Evolutionary conservation across 2,329 filamentous ascomycete species (phyloP), one percentile per base, ranked within the genome.

Genomic region (Gyromitra esculenta): DNA sequence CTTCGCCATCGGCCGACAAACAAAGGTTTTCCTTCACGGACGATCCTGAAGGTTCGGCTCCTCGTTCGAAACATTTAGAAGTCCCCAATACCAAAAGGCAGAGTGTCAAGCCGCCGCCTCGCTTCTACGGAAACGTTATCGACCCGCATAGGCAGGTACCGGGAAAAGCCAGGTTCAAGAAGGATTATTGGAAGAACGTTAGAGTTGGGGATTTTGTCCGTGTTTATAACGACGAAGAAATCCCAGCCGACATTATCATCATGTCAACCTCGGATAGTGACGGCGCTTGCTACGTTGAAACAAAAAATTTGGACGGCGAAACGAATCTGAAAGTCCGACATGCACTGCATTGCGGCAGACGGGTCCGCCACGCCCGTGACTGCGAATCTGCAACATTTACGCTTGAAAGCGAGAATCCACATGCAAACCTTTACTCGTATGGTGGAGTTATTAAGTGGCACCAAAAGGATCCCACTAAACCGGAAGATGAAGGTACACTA

Each of bases 251-350:
- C 84, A 87, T 99, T 60, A 91, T 98, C 62, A 92, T 99, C 56
- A 85, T 99, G 31, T 92, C 96, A 1, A 98, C 96, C 0, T 97
- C 96, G 1, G 96, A 98, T 81, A 88, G 91, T 0, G 96, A 99
- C 81, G 96, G 96, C 65, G 93, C 93, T 48, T 99, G 96, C 84
- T 99, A 97, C 81, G 92, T 99, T 25, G 96, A 99, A 84, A 99
- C 96, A 1, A 99, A 98, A 86, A 98, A 97, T 82, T 83, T 99
- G 86, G 96, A 99, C 82, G 96, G 96, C 65, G 96, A 99, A 85
- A 99, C 96, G 1, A 99, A 99, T 81, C 85, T 99, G 78, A 99
- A 99, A 84, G 94, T 97, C 77, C 91, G 96, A 75, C 92, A 95
- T 82, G 93, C 96, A 21, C 87, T 99, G 54, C 92, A 95, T 79